Conservation (phyloP, 2,329 filamentous ascomycete genomes). For the Trichoderma endophyticum region DNA sequence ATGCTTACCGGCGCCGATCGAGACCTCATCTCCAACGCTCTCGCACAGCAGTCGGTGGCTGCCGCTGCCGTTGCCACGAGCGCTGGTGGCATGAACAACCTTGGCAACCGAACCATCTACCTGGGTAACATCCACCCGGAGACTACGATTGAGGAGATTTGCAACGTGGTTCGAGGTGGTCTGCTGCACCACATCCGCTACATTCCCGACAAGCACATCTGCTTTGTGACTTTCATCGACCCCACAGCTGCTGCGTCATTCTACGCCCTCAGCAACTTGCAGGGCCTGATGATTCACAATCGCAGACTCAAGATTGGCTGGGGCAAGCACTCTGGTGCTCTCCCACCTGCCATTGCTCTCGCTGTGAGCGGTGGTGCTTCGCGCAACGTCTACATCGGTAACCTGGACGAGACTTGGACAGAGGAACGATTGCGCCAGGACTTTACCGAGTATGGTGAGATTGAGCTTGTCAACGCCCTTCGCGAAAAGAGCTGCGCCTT, state of each 20-base stretch:
- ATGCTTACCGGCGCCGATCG: constrained; percentile 94
- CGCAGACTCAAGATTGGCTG: constrained; percentile 96
- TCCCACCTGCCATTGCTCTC: constrained; percentile 91
- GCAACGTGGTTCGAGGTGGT: constrained; percentile 95
- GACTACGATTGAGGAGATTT: constrained; percentile 98
- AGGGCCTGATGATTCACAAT: constrained; percentile 99
- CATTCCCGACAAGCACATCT: constrained; percentile 99
- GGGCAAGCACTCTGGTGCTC: constrained; percentile 97
- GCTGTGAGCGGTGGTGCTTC: constrained; percentile 96
- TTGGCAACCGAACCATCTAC: constrained; percentile 96
- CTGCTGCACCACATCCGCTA: constrained; percentile 97
- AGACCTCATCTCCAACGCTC: constrained; percentile 91
- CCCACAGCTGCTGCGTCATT: constrained; percentile 96
- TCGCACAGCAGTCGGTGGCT: constrained; percentile 96
- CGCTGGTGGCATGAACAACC: constrained; percentile 93
- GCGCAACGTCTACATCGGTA: constrained; percentile 97
- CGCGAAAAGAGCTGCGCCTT: constrained; percentile 99
- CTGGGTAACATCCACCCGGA: constrained; percentile 98
- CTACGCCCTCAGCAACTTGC: constrained; percentile 94
- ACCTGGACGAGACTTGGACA: constrained; percentile 94
- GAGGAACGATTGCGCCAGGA: constrained; percentile 94
- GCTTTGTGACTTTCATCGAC: constrained; percentile 99
- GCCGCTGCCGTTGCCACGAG: constrained; percentile 95
- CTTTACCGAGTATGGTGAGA: constrained; percentile 96
- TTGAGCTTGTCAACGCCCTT: constrained; percentile 93